Evolutionary conservation across 2,329 filamentous ascomycete genomes (phyloP).

Genomic region (Sporothrix humicola): DNA sequence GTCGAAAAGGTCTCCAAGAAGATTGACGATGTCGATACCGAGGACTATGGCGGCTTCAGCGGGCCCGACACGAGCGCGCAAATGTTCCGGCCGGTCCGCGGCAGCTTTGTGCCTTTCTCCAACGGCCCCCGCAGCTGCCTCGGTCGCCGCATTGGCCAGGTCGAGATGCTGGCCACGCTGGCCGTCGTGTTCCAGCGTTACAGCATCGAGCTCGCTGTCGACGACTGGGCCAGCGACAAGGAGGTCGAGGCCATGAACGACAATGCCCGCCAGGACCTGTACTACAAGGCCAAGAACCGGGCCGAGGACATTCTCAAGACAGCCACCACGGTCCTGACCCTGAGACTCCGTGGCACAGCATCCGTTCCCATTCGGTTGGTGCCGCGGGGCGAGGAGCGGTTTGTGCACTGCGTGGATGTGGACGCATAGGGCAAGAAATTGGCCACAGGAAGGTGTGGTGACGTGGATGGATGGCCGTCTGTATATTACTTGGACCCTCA

Average conservation of each 20-base stretch:
- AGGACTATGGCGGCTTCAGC: slow-evolving; percentile 63
- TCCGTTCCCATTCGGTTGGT: slow-evolving; percentile 72
- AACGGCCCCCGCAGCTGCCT: slow-evolving; percentile 64
- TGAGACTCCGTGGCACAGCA: slow-evolving; percentile 68
- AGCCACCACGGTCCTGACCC: slow-evolving; percentile 69
- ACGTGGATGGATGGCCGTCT: background rate
- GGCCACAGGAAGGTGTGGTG: background rate
- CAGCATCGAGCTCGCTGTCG: slow-evolving; percentile 73
- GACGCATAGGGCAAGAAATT: background rate
- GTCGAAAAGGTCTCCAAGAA: slow-evolving; percentile 33
- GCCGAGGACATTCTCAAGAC: slow-evolving; percentile 58
- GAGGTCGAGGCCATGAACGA: slow-evolving; percentile 59
- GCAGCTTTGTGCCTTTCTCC: slow-evolving; percentile 64
- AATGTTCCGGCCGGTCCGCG: slow-evolving; percentile 65
- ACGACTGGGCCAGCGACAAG: slow-evolving; percentile 59
- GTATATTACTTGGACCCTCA: no score
- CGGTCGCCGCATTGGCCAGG: slow-evolving; percentile 63
- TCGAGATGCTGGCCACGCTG: slow-evolving; percentile 62
- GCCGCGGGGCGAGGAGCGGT: slow-evolving; percentile 71
- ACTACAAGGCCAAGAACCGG: slow-evolving; percentile 64
- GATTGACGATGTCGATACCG: slow-evolving; percentile 51
- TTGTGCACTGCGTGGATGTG: slow-evolving; percentile 53
- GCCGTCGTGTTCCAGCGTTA: slow-evolving; percentile 63
- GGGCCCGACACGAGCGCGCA: slow-evolving; percentile 66
- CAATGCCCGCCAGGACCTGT: slow-evolving; percentile 58